Evolutionary conservation across 2,329 filamentous ascomycete genomes (phyloP).

Genomic region (Sporothrix brasiliensis): DNA sequence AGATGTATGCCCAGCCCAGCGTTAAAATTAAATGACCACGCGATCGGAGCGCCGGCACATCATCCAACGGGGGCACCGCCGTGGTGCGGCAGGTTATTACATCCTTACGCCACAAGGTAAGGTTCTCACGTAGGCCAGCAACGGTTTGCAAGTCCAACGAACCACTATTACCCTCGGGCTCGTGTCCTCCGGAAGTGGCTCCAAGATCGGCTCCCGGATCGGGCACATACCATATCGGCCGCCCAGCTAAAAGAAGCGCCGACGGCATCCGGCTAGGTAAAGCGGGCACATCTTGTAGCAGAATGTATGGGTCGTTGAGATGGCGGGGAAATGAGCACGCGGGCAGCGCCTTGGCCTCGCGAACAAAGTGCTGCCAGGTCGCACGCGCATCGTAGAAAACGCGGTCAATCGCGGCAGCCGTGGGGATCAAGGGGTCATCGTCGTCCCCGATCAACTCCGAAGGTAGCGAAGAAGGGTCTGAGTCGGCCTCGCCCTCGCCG

Average conservation of each 20-base stretch:
- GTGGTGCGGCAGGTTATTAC: conserved; percentile 21
- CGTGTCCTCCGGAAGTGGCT: too few relatives aligned
- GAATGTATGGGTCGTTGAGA: conserved; percentile 27
- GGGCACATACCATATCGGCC: conserved; percentile 21
- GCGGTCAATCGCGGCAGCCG: conserved; percentile 18
- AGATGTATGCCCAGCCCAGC: conserved; percentile 33
- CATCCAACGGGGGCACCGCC: background rate
- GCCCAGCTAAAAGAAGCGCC: background rate
- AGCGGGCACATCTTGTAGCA: conserved; percentile 25
- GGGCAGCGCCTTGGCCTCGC: conserved; percentile 12
- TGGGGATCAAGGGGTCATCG: conserved; percentile 26
- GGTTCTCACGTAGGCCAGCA: conserved; percentile 9
- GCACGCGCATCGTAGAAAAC: conserved; percentile 21
- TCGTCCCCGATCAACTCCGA: conserved; percentile 24
- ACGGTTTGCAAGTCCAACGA: conserved; percentile 16
- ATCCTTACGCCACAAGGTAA: conserved; percentile 3
- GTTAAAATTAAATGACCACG: conserved; percentile 29
- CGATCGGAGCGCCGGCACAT: conserved; percentile 10
- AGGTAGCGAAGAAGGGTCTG: conserved; percentile 8
- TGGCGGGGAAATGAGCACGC: conserved; percentile 12
- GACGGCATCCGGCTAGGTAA: conserved; percentile 22
- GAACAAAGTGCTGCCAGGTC: conserved; percentile 19
- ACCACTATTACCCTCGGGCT: too few relatives aligned
- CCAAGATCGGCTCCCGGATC: conserved; percentile 4
- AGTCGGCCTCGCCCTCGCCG: background rate